Evolutionary conservation across 139 green algal genomes (phyloP), one percentile per base, ranked within the genome.

Genomic region (Microglena sp.): DNA sequence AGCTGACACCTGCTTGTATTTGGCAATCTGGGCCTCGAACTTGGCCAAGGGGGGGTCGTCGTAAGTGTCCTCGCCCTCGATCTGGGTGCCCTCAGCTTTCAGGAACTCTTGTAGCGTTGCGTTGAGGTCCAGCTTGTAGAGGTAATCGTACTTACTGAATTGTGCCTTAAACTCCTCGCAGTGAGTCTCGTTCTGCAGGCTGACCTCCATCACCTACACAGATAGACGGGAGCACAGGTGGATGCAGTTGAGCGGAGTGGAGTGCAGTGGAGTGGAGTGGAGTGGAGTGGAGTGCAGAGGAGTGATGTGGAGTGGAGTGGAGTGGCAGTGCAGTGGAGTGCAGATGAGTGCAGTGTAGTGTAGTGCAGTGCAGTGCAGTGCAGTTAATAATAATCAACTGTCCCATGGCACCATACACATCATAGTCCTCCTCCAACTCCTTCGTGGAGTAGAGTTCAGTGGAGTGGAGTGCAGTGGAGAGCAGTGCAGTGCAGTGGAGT

Each of bases 341-440:
- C n/a, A n/a, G n/a, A n/a, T n/a, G n/a, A n/a, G n/a, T n/a, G n/a
- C n/a, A n/a, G n/a, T n/a, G n/a, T n/a, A n/a, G n/a, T n/a, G n/a
- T n/a, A n/a, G n/a, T n/a, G n/a, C n/a, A n/a, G n/a, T n/a, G n/a
- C n/a, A n/a, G n/a, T n/a, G n/a, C n/a, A n/a, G n/a, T n/a, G n/a
- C n/a, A n/a, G n/a, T n/a, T n/a, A n/a, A n/a, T n/a, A n/a, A 60
- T 30, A 15, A 27, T 24, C 53, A 90, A 71, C 56, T 78, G 64
- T 46, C 76, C 80, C 33, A 95, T 79, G 2, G 80, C 72, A 31
- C 88, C 80, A 32, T 78, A 78, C 43, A 95, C 79, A 18, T 82
- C 71, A 58, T 82, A 89, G 68, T 94, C 87, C 72, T 94, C 88
- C 62, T 96, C 89, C 33, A 96, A 76, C 74, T 96, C 89, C n/a